Conservation (phyloP, 257 asterid genomes). For the Lycium barbarum region DNA sequence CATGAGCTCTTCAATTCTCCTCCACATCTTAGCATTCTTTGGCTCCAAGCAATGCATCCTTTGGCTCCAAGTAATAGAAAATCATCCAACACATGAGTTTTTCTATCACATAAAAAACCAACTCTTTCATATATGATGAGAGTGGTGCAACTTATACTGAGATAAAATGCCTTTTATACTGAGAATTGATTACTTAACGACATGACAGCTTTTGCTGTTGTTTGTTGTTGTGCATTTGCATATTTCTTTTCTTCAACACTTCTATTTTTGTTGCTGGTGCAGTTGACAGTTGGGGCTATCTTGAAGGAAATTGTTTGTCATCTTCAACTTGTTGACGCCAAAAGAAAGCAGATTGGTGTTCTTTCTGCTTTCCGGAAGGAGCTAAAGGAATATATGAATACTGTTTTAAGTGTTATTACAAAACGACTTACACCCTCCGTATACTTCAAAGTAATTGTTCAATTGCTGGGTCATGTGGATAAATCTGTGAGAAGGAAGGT, state of each 20-base stretch:
- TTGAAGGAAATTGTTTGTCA: slow-evolving; percentile 77
- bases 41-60: no score
- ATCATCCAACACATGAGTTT: no score
- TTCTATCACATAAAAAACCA: no score
- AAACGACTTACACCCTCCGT: slow-evolving; percentile 66
- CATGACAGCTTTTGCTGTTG: neutral
- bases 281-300: slow-evolving; percentile 73
- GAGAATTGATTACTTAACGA: neutral
- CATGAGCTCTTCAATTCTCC: no score
- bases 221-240: slow-evolving; percentile 17
- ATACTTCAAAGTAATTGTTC: slow-evolving; percentile 65
- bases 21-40: no score
- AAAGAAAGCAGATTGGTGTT: slow-evolving; percentile 53
- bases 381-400: slow-evolving; percentile 63
- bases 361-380: slow-evolving; percentile 65
- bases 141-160: neutral
- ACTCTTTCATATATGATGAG: neutral
- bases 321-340: slow-evolving; percentile 59
- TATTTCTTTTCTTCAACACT: slow-evolving; percentile 29
- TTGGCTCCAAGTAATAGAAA: no score
- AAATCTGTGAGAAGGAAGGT: slow-evolving; percentile 77
- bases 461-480: slow-evolving; percentile 65
- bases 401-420: slow-evolving; percentile 57
- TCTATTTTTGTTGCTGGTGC: slow-evolving; percentile 42
- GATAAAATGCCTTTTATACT: neutral